phyloP scores from a whole-genome alignment of 306 rosid genomes.

The Cercis canadensis region DNA sequence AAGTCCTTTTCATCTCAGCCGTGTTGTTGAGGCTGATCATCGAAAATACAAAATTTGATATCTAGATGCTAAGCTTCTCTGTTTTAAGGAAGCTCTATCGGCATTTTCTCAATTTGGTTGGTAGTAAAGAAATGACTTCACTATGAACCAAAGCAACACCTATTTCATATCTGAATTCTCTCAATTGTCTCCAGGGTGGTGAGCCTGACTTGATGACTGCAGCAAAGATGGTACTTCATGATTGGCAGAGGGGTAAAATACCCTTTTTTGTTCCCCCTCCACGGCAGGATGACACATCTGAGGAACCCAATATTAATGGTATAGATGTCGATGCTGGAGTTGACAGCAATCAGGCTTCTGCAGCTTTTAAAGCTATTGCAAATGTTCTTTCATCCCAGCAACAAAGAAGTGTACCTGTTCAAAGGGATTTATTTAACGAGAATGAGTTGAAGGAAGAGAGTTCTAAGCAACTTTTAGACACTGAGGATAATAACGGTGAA shows the following conservation, averaged over 20 bases:
- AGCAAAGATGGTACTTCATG: constrained; percentile 94
- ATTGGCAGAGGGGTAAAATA: constrained; percentile 95
- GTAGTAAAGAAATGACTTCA: neutral
- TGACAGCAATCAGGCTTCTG: constrained; percentile 65
- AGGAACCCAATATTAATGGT: constrained; percentile 56
- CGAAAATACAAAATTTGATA: neutral
- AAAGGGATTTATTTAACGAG: constrained; percentile 72
- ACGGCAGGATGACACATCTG: constrained; percentile 46
- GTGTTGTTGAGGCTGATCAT: constrained; percentile 5
- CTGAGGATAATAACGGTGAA: constrained; percentile 8
- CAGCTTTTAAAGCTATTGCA: constrained; percentile 84
- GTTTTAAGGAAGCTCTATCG: too few relatives aligned
- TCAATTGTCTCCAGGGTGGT: constrained; percentile 66
- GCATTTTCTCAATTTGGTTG: neutral
- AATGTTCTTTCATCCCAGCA: constrained; percentile 81
- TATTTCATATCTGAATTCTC: neutral
- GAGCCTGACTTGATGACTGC: constrained; percentile 92
- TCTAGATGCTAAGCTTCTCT: too few relatives aligned
- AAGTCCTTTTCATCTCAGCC: neutral
- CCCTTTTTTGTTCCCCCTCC: constrained; percentile 93
- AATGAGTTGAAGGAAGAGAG: constrained; percentile 64
- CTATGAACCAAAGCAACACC: constrained; percentile 6
- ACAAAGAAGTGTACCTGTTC: constrained; percentile 72
- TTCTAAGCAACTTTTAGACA: constrained; percentile 32
- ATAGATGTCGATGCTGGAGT: constrained; percentile 42